Conservation (phyloP, 2,329 filamentous ascomycete species). For the Eutypa lata region DNA sequence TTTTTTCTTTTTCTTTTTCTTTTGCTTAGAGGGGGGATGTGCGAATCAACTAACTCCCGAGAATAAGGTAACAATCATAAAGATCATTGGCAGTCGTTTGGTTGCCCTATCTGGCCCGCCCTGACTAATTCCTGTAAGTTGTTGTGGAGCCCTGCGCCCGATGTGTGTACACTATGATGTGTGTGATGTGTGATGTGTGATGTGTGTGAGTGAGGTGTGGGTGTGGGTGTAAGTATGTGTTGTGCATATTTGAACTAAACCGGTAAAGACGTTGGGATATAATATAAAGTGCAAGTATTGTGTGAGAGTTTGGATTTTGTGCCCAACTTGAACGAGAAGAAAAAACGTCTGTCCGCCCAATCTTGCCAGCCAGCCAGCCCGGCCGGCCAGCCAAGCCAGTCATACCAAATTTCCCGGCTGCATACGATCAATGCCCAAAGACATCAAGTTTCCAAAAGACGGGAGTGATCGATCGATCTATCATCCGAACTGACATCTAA, state of each 20-base stretch:
- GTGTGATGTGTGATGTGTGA: background rate
- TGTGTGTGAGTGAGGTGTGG: background rate
- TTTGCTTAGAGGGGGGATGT: too few relatives aligned
- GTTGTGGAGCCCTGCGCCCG: background rate
- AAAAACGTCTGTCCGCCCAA: background rate
- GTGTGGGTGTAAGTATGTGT: background rate
- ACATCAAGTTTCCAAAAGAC: conserved; percentile 5
- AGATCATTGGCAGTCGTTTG: background rate
- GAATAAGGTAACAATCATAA: background rate
- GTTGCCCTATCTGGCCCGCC: background rate
- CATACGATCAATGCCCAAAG: conserved; percentile 2
- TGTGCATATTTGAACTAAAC: background rate
- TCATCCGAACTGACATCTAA: conserved; percentile 9
- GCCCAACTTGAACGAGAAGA: background rate
- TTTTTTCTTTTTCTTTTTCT: background rate
- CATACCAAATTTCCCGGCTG: background rate
- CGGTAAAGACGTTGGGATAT: background rate
- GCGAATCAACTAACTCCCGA: too few relatives aligned
- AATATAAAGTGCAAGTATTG: background rate
- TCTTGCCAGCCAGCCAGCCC: background rate
- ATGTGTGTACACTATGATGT: background rate
- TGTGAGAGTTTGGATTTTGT: background rate
- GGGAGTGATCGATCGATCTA: conserved; percentile 8
- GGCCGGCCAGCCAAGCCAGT: background rate
- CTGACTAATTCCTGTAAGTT: background rate